Conservation (phyloP, 2,329 filamentous ascomycete genomes). For the Aspergillus hiratsukae region DNA sequence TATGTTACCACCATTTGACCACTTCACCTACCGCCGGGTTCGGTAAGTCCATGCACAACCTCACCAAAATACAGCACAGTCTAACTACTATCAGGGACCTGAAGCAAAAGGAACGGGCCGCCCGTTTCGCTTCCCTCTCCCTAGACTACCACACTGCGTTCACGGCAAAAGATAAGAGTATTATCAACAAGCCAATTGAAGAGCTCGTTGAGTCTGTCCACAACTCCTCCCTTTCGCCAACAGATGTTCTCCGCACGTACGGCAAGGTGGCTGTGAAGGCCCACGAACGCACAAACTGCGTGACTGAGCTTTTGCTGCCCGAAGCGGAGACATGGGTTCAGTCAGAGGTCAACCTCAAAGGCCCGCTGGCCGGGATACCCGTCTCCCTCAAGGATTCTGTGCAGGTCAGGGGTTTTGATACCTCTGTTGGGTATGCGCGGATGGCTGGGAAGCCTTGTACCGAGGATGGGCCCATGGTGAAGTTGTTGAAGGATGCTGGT, state of each 20-base stretch:
- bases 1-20: conserved; percentile 57
- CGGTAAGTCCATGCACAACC: conserved; percentile 51
- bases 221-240: conserved; percentile 58
- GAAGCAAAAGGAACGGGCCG: conserved; percentile 72
- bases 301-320: conserved; percentile 79
- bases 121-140: conserved; percentile 64
- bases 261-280: conserved; percentile 80
- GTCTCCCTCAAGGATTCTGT: conserved; percentile 77
- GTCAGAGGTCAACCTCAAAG: conserved; percentile 64
- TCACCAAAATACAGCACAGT: conserved; percentile 5
- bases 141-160: conserved; percentile 63
- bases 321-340: conserved; percentile 70
- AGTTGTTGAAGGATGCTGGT: conserved; percentile 76
- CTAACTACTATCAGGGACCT: conserved; percentile 52
- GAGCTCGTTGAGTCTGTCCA: conserved; percentile 75
- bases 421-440: conserved; percentile 72
- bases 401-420: conserved; percentile 76
- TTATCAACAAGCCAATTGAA: conserved; percentile 69
- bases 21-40: conserved; percentile 66
- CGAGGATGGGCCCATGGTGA: conserved; percentile 68
- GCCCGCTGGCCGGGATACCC: conserved; percentile 81
- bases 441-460: conserved; percentile 63
- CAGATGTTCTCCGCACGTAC: conserved; percentile 77
- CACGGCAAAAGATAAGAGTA: conserved; percentile 59
- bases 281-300: conserved; percentile 80